Conservation (phyloP, 768 basidiomycete species). For the Kwoniella sp. region DNA sequence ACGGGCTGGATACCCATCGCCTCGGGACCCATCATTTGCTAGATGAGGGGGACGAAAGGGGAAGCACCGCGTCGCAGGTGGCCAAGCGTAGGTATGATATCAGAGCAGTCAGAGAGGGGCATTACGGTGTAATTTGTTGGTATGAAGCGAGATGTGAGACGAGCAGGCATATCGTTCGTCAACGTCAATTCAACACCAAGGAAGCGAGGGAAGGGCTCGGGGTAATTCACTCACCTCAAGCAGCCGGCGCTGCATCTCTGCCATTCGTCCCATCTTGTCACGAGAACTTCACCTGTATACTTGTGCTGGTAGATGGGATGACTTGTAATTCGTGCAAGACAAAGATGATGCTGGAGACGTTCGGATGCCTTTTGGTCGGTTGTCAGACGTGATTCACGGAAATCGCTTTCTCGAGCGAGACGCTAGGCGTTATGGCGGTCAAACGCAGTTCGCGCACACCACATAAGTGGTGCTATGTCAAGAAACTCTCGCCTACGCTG, state of each 20-base stretch:
- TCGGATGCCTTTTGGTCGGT: no score
- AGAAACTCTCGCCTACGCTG: no score
- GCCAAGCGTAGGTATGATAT: neutral
- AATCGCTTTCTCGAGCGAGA: no score
- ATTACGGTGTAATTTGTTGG: no score
- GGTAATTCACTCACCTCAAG: slow-evolving; percentile 60
- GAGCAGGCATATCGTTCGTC: neutral
- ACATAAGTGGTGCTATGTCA: no score
- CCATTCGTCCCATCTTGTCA: slow-evolving; percentile 79
- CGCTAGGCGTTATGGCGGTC: no score
- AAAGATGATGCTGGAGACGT: no score
- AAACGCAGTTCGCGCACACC: no score
- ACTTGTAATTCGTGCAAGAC: no score
- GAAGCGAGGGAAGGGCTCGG: neutral
- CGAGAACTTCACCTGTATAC: no score
- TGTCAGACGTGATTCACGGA: no score
- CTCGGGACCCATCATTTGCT: slow-evolving; percentile 99
- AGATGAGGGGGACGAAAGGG: slow-evolving; percentile 62
- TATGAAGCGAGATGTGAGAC: neutral
- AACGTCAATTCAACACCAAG: neutral
- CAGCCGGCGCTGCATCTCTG: slow-evolving; percentile 98
- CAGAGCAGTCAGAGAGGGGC: neutral
- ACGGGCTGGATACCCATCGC: slow-evolving; percentile 95
- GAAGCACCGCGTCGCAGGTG: slow-evolving; percentile 64
- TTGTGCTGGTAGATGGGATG: no score